Evolutionary conservation across 2,329 filamentous ascomycete genomes (phyloP), one percentile per base, ranked within the genome.

Genomic region (Pseudocercospora fijiensis): DNA sequence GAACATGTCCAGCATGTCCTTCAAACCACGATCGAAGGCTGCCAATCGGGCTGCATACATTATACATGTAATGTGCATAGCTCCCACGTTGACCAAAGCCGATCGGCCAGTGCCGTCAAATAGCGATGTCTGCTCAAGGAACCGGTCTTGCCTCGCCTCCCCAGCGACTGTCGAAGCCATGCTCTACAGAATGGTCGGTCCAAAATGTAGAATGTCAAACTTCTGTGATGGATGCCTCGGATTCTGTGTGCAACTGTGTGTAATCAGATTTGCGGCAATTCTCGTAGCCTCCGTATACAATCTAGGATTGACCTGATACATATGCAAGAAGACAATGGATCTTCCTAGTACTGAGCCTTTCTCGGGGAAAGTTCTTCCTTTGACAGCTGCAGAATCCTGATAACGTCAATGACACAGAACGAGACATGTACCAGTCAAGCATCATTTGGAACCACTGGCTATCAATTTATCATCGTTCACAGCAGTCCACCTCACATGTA

Each of bases 301-400:
- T n/a, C 49, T 53, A 8, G 49, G 49, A 28, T 53, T 41, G 26
- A 7, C 49, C 49, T 53, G 22, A 53, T 27, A 49, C 45, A 22
- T 49, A 26, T 53, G 49, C 49, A 11, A n/a, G 26, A 53, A 53
- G 49, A 53, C 49, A 53, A 53, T 53, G 49, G 49, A 53, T 53
- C 22, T 53, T 53, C 49, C 49, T 10, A 53, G 49, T 18, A 26
- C 16, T 18, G 2, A n/a, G n/a, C 16, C 49, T 26, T 24, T 53
- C 26, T 30, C 20, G 22, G 26, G 41, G 49, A 16, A 53, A 30
- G 49, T 53, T 24, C 49, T 30, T 53, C 49, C 49, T 24, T 53
- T 53, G 49, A 30, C 49, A 53, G 49, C 49, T 53, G 49, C 49
- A 53, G 24, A 53, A 26, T 26, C 49, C 16, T 53, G 49, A 53